Base-by-base conservation (phyloP, 116 monocot genomes). In the Cymodocea nodosa region DNA sequence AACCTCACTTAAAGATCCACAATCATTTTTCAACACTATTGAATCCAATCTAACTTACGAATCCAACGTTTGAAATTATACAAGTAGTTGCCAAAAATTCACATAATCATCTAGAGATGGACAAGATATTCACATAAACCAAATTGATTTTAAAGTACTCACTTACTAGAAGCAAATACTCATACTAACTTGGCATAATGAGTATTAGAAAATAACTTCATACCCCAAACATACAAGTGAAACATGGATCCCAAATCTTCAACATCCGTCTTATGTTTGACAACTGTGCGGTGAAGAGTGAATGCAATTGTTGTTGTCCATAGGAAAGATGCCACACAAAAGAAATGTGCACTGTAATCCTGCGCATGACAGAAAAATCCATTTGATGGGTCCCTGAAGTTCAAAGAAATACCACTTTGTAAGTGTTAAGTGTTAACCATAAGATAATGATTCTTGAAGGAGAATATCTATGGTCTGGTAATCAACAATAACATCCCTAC, bases 291-390 rank as follows among this genome's bases (percentile, higher is more conserved):
- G 56, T 97, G 97, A 73, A 97, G 84, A 77, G 97, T 91, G 70
- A 91, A 97, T 22, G 91, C 91, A 78, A 97, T 97, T 52, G 91
- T 97, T 52, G 91, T 97, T 19, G 97, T 97, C 97, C 97, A 97
- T n/a, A 97, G 63, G 72, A 97, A 97, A 22, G 91, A 97, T 60
- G 97, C 91, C 50, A 97, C 87, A 65, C 97, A 97, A 63, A 91
- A 97, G 75, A 97, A 90, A 67, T 97, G 91, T 62, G 87, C 83
- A 75, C 91, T 90, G 50, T 90, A 97, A 65, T 88, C 88, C 57
- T 85, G 82, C 66, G 84, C 84, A 76, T 83, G 78, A 69, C 97
- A 97, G 78, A 87, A 97, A 48, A 90, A 85, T 68, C 76, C 83
- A 70, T 78, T 91, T 54, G 97, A 88, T 62, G 91, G 91, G 51